Evolutionary conservation across 202 grass and related monocot species (phyloP).

Genomic region (Bolboschoenoplectus hybrid): DNA sequence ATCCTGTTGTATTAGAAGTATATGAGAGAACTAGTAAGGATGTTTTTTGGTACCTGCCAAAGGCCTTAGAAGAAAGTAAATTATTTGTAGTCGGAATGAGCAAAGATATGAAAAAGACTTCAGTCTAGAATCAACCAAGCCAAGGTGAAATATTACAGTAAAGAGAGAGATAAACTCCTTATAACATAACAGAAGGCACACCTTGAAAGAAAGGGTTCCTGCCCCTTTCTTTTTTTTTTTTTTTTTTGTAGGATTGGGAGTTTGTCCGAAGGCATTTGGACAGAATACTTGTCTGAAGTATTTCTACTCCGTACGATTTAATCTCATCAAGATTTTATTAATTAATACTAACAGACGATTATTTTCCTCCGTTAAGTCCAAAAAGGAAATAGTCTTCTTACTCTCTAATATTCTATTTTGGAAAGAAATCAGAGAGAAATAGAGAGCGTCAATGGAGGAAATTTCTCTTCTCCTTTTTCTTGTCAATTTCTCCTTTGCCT

Average conservation of each 20-base stretch:
- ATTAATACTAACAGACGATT: too few species aligned
- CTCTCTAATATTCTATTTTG: too few species aligned
- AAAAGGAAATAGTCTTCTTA: too few species aligned
- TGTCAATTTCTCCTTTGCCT: too few species aligned
- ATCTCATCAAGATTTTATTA: too few species aligned
- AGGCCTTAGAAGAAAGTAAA: not conserved
- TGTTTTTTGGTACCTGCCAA: not conserved
- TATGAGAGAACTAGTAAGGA: not conserved
- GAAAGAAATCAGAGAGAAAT: too few species aligned
- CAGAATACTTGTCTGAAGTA: too few species aligned
- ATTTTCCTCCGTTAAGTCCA: too few species aligned
- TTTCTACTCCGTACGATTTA: too few species aligned
- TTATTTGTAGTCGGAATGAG: not conserved
- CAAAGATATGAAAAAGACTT: slow-evolving; percentile 12
- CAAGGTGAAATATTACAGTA: slow-evolving; percentile 10
- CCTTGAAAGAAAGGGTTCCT: not conserved
- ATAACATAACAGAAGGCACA: not conserved
- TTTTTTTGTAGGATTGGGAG: not conserved
- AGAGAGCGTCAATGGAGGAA: too few species aligned
- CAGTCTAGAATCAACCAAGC: not conserved
- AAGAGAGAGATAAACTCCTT: not conserved
- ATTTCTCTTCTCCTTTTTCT: too few species aligned
- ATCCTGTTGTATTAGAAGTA: not conserved
- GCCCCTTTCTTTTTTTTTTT: not conserved
- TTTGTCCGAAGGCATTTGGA: too few species aligned